Percentiles rank a stretch among this genome's conserved stretches.
Conservation (phyloP, 73 alveolate genomes). For the Tetrahymena thermophila region DNA sequence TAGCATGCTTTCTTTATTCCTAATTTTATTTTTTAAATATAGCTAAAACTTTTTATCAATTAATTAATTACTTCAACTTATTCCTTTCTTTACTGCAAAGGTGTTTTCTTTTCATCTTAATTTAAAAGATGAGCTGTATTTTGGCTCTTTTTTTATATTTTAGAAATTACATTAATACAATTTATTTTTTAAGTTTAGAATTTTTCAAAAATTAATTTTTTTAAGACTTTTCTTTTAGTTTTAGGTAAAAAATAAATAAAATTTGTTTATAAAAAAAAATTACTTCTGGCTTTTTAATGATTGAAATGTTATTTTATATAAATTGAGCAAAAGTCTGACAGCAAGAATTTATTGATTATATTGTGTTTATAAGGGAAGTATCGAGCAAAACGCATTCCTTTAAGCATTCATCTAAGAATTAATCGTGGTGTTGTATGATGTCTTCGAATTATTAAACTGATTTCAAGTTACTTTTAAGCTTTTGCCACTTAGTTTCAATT, state of each 20-base stretch:
- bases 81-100: background rate
- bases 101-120: background rate
- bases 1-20: background rate
- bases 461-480: constrained; percentile 54
- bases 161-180: too few species aligned
- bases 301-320: background rate
- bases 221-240: too few species aligned
- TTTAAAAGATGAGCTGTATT: background rate
- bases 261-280: background rate
- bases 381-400: constrained; percentile 52
- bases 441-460: constrained; percentile 86
- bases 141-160: background rate
- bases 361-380: background rate
- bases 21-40: too few species aligned
- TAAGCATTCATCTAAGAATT: constrained; percentile 84
- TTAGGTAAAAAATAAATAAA: background rate
- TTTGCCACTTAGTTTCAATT: constrained; percentile 80
- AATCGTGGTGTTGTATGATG: constrained; percentile 72
- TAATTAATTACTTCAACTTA: background rate
- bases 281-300: background rate
- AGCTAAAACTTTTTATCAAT: too few species aligned
- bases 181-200: too few species aligned
- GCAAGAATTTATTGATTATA: background rate
- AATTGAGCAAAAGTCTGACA: background rate
- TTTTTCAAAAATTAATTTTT: too few species aligned